Percentiles rank a stretch among this genome's conserved stretches.
These are phyloP conservation scores for Collariella sp. DNA, from an alignment of 495 filamentous ascomycete species.

Conservation along the genomic window DNA sequence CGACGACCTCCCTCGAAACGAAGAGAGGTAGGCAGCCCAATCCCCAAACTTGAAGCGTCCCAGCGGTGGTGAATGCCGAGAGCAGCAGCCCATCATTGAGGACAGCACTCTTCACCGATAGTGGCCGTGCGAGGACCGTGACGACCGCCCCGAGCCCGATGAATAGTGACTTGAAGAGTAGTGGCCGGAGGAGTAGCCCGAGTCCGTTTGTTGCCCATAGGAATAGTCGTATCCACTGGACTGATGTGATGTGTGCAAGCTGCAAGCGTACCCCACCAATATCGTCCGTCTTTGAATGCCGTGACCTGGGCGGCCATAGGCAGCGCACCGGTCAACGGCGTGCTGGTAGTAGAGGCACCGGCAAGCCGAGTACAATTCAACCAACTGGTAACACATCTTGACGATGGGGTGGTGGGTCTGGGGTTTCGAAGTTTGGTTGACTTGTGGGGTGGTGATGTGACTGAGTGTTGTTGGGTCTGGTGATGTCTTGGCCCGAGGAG, in stretches of 20 bases:
- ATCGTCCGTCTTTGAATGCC: conserved; percentile 65
- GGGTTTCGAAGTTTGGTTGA: not conserved
- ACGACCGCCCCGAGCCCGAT: conserved; percentile 26
- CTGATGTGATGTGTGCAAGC: conserved; percentile 26
- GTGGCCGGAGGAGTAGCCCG: too few species aligned
- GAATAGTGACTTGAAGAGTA: too few species aligned
- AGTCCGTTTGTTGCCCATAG: conserved; percentile 39
- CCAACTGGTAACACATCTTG: conserved; percentile 66
- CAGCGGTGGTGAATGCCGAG: conserved; percentile 39
- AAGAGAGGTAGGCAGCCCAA: conserved; percentile 44
- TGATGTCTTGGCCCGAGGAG: not conserved
- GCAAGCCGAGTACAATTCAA: conserved; percentile 77
- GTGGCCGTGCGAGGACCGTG: conserved; percentile 33
- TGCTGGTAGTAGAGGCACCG: conserved; percentile 79
- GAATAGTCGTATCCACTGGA: conserved; percentile 17
- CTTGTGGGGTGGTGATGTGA: not conserved
- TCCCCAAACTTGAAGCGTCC: conserved; percentile 36
- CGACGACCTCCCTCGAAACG: conserved; percentile 37
- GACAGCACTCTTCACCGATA: conserved; percentile 47
- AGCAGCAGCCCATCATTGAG: conserved; percentile 42
- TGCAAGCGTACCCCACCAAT: conserved; percentile 70
- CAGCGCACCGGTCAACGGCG: conserved; percentile 65
- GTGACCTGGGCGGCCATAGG: conserved; percentile 63
- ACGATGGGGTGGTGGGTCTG: not conserved
- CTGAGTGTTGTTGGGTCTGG: not conserved